Evolutionary conservation across 2,329 filamentous ascomycete genomes (phyloP), one percentile per base, ranked within the genome.

Genomic region (Grosmannia clavigera): DNA sequence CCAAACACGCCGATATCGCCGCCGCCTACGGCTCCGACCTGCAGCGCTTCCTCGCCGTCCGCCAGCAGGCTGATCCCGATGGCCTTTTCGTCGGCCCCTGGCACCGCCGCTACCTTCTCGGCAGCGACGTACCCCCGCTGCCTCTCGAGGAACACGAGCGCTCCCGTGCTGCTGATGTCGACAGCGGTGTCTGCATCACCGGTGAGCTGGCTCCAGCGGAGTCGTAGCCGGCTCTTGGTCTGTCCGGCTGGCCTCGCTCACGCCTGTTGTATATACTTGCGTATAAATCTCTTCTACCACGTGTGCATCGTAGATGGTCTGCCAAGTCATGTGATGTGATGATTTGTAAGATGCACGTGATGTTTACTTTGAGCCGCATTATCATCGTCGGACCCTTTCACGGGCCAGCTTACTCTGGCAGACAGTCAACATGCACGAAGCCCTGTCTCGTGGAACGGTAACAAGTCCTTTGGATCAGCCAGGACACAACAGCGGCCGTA

Each of bases 11-110:
- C 1, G 81, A 87, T 48, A 75, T 91, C 50, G 75, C 77, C 31
- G 69, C 70, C 0, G 81, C 85, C 70, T 90, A 90, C 69, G 83
- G 84, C 25, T 70, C 77, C 7, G 75, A 84, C 63, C 76, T 90
- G 66, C 69, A 74, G 27, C 74, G 80, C 58, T 92, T 84, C 80
- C 73, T 83, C 57, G 74, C 74, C 52, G 79, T 90, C 16, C 78
- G 88, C 62, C 76, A 82, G 60, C 77, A 83, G 64, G 80, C 82
- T 48, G 88, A 92, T 68, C 84, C 85, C 0, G 83, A 90, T 62
- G 87, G 87, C 58, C 84, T 92, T 79, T 92, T 92, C 72, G 78
- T 92, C 16, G 92, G 92, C 2, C 85, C 91, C 56, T 99, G 92
- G 92, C 90, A 96, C 72, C 79, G 87, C 33, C 80, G 86, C 58